A percentile compares a stretch with the other conserved stretches of the same genome.
Evolutionary conservation across 352 stramenopile species (phyloP).

Genomic region (Thraustochytrium striatum): DNA sequence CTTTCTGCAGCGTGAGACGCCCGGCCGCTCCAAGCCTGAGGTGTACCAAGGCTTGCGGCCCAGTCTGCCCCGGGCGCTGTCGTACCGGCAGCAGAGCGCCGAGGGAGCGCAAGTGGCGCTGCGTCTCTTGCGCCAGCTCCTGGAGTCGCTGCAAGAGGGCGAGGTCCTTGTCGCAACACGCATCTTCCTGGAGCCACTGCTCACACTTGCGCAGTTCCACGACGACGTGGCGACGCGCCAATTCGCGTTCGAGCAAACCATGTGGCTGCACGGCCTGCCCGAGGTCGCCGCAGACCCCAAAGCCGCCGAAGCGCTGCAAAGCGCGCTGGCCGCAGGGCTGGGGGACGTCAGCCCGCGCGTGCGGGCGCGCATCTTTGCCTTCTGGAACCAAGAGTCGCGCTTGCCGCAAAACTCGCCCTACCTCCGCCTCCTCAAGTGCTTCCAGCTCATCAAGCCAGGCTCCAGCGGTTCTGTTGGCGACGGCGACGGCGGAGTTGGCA

Average conservation of each 20-base stretch:
- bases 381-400: slow-evolving; percentile 27
- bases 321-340: slow-evolving; percentile 10
- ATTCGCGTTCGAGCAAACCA: background rate
- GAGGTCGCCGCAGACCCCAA: background rate
- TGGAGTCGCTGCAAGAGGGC: background rate
- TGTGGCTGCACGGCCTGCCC: background rate
- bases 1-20: background rate
- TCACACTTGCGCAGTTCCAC: background rate
- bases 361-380: background rate
- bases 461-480: background rate
- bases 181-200: background rate
- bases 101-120: background rate
- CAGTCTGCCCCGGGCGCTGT: background rate
- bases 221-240: background rate
- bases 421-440: slow-evolving; percentile 4
- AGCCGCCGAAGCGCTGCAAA: background rate
- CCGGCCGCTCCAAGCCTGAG: background rate
- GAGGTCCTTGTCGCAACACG: background rate
- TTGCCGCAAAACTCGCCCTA: slow-evolving; percentile 4
- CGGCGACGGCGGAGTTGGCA: background rate
- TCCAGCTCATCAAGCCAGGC: background rate
- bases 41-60: background rate
- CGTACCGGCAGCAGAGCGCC: background rate
- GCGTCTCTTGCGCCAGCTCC: background rate
- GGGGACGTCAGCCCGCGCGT: background rate